phyloP scores from a whole-genome alignment of 73 alveolate genomes.

The Tetrahymena elliotti region DNA sequence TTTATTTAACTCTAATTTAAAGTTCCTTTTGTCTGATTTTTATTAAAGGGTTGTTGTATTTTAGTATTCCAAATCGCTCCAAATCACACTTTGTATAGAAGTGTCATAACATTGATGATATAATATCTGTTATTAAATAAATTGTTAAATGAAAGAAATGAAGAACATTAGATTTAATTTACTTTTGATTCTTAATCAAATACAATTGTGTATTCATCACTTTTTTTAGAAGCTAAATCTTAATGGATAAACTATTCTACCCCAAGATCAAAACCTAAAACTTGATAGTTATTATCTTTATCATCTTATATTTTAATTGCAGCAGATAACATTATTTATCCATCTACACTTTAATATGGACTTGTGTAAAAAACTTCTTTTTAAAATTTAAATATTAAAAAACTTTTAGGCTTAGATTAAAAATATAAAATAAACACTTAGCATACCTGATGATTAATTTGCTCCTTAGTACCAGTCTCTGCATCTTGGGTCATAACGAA shows the following conservation, averaged over 20 bases:
- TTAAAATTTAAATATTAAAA: not conserved
- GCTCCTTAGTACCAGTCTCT: not conserved
- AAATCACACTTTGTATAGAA: not conserved
- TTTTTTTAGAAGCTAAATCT: not conserved
- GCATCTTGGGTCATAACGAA: not conserved
- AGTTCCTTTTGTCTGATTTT: not conserved
- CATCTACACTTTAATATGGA: not conserved
- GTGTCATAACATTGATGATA: not conserved
- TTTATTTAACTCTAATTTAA: not conserved
- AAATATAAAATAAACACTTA: not conserved
- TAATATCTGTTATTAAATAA: too few species aligned
- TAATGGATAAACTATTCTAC: not conserved
- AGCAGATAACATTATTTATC: not conserved
- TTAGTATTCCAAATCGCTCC: not conserved
- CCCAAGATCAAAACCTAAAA: not conserved
- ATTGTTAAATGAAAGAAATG: too few species aligned
- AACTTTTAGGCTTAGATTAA: not conserved
- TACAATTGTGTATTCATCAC: not conserved
- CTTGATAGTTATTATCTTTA: not conserved
- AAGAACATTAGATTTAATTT: too few species aligned
- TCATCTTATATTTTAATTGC: not conserved
- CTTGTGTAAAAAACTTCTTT: not conserved
- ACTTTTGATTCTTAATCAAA: not conserved
- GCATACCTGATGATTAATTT: not conserved
- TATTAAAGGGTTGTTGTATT: not conserved